These are phyloP conservation scores for Jackrogersella minutella DNA, from an alignment of 495 filamentous ascomycete species.

Conservation along the genomic window DNA sequence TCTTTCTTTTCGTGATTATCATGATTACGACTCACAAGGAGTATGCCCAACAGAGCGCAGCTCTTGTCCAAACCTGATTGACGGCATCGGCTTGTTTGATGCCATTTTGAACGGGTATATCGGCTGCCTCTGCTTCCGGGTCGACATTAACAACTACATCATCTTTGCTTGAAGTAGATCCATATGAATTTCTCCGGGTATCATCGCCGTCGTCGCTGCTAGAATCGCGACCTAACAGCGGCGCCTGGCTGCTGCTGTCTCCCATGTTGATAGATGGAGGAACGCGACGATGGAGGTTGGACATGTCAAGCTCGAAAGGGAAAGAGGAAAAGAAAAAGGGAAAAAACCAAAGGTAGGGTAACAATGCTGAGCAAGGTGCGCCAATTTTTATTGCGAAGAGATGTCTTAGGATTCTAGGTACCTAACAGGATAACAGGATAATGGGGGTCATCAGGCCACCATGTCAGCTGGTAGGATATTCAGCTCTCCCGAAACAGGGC, in stretches of 20 bases:
- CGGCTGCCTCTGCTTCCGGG: constrained; percentile 11
- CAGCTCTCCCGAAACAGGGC: constrained; percentile 26
- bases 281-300: constrained; percentile 37
- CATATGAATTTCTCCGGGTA: constrained; percentile 34
- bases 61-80: constrained; percentile 55
- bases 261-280: constrained; percentile 35
- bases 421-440: not conserved
- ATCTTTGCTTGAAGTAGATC: constrained; percentile 38
- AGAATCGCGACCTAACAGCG: constrained; percentile 35
- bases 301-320: constrained; percentile 27
- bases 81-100: constrained; percentile 56
- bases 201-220: constrained; percentile 24
- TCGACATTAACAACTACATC: constrained; percentile 18
- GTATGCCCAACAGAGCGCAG: constrained; percentile 51
- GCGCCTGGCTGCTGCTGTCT: constrained; percentile 37
- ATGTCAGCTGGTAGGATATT: constrained; percentile 33
- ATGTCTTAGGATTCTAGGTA: constrained; percentile 6
- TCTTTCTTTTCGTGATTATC: not conserved
- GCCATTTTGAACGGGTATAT: constrained; percentile 43
- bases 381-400: constrained; percentile 13
- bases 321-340: not conserved
- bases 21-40: constrained; percentile 46
- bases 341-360: constrained; percentile 12
- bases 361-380: constrained; percentile 3
- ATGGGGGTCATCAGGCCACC: constrained; percentile 30